Conservation (phyloP, 1,139 yeast species). For the Kodamaea arcana region DNA sequence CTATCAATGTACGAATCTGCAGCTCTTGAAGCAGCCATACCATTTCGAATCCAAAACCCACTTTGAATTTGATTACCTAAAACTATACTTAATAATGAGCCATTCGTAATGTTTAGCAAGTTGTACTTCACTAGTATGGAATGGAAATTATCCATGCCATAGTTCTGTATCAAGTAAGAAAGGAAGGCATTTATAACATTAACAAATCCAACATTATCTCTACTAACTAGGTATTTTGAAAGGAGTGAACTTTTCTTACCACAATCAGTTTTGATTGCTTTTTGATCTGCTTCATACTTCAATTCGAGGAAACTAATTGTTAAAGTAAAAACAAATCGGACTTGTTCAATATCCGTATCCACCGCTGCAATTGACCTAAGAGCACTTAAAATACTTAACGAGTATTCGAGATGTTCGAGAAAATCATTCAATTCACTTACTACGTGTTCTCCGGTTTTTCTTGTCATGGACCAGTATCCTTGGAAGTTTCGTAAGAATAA, state of each 20-base stretch:
- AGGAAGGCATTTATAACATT: slow-evolving; percentile 58
- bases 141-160: slow-evolving; percentile 21
- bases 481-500: slow-evolving; percentile 50
- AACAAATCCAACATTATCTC: slow-evolving; percentile 47
- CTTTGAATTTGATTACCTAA: slow-evolving; percentile 68
- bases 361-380: slow-evolving; percentile 43
- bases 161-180: slow-evolving; percentile 36
- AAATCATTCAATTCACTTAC: slow-evolving; percentile 50
- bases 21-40: slow-evolving; percentile 48
- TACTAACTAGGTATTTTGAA: slow-evolving; percentile 44
- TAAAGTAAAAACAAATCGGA: slow-evolving; percentile 15
- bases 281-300: slow-evolving; percentile 16
- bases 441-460: slow-evolving; percentile 70
- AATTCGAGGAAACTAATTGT: slow-evolving; percentile 25
- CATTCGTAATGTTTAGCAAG: slow-evolving; percentile 47
- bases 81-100: slow-evolving; percentile 59
- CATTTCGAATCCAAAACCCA: slow-evolving; percentile 91
- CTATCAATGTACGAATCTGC: slow-evolving; percentile 33
- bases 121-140: slow-evolving; percentile 19
- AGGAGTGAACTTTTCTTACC: too few species aligned
- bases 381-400: slow-evolving; percentile 44
- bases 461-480: slow-evolving; percentile 49
- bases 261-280: slow-evolving; percentile 33
- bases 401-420: slow-evolving; percentile 44
- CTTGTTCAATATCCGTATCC: slow-evolving; percentile 16